Evolutionary conservation across 345 rosid genomes (phyloP), one percentile per base, ranked within the genome.

Genomic region (Eucalyptus lansdowneana): DNA sequence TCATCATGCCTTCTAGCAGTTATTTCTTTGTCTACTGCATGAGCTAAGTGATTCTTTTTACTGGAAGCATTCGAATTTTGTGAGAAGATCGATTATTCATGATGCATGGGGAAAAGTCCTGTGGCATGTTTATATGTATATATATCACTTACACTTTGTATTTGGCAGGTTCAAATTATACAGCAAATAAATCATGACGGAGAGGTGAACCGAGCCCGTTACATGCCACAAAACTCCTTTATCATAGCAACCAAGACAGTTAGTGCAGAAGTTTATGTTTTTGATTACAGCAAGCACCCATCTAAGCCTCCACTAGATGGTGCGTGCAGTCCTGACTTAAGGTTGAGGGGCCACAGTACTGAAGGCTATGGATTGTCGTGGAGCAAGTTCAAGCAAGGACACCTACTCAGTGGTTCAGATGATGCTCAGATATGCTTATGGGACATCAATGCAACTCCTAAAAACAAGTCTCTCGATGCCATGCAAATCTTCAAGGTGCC

Each of bases 111-210:
- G 44, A 25, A 50, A 54, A 60, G 47, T 50, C 37, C 27, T 13
- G 25, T 45, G 69, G 17, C 24, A 16, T 27, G 45, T 54, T 54
- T 34, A 13, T 86, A 34, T 72, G 22, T 19, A 34, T 34, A 34
- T 34, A 17, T 34, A 76, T 27, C 29, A 49, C 50, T 29, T 37
- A 25, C 34, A 62, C 37, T 58, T 24, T n/a, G 56, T 11, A 14
- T 85, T 19, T 83, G 31, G 83, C 88, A 97, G 98, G 98, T 97
- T 22, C 99, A 98, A 95, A 95, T 98, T 80, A 96, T 97, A 86
- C 99, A 98, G 94, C 99, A 98, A 90, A 98, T 98, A 47, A 96
- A 97, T 90, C 99, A 98, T 88, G 99, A 98, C 9, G 99, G 99
- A 37, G 99, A 98, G 92, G 99, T 98, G n/a, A 98, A 97, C 42